These are phyloP conservation scores for Tillandsia fasciculata DNA, from an alignment of 176 grass and related monocot species.

Conservation along the genomic window DNA sequence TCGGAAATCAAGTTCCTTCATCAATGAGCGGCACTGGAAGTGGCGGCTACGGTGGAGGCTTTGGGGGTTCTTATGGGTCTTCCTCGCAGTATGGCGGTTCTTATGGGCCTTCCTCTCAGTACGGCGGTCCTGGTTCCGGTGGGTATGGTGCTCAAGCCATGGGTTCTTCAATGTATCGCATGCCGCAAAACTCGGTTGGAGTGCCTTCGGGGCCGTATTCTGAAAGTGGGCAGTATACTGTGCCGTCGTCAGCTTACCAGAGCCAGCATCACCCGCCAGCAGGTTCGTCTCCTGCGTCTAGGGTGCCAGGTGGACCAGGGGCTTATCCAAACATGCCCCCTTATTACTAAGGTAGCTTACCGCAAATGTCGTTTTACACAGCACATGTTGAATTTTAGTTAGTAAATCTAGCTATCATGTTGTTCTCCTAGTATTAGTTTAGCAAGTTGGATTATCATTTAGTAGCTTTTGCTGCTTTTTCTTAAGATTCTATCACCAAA, in stretches of 20 bases:
- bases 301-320: constrained; percentile 37
- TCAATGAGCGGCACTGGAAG: constrained; percentile 30
- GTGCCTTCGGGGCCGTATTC: constrained; percentile 41
- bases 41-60: constrained; percentile 36
- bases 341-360: constrained; percentile 84
- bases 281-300: constrained; percentile 49
- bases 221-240: constrained; percentile 58
- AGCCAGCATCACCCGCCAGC: constrained; percentile 48
- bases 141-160: constrained; percentile 57
- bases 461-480: neutral
- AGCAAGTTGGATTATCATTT: neutral
- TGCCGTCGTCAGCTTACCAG: constrained; percentile 41
- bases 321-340: constrained; percentile 72
- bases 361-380: neutral
- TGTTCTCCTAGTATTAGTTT: neutral
- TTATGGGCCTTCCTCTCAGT: constrained; percentile 16
- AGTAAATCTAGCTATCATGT: neutral
- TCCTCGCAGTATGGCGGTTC: constrained; percentile 47
- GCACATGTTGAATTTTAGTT: neutral
- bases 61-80: constrained; percentile 42
- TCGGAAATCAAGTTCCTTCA: constrained; percentile 41
- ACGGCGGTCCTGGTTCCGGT: constrained; percentile 35
- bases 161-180: constrained; percentile 40
- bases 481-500: neutral
- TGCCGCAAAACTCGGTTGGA: constrained; percentile 43